Conservation (phyloP, 345 rosid genomes). For the Acer negundo region DNA sequence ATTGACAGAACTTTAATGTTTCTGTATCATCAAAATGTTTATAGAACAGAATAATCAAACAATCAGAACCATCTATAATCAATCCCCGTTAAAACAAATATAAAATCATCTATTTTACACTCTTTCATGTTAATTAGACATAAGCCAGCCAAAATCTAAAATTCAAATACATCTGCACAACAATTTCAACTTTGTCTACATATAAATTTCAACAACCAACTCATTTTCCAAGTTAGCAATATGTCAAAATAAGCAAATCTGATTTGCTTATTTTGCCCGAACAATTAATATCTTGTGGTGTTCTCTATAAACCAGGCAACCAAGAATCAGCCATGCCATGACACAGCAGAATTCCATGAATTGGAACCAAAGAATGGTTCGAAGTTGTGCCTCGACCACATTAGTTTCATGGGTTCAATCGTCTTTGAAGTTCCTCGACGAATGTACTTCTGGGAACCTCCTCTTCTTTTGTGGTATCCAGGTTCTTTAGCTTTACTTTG, state of each 20-base stretch:
- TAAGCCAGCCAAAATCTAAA: not conserved
- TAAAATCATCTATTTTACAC: not conserved
- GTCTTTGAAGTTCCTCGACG: slow-evolving; percentile 49
- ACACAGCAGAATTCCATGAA: not conserved
- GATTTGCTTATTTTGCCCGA: not conserved
- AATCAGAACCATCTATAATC: no score
- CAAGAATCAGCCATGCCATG: not conserved
- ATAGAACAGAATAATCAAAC: no score
- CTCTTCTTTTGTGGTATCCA: slow-evolving; percentile 51
- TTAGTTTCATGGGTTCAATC: slow-evolving; percentile 27
- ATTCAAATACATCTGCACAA: not conserved
- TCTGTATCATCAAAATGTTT: no score
- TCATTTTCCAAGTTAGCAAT: not conserved
- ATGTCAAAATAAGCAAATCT: no score
- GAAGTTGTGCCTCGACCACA: no score
- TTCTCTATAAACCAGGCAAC: not conserved
- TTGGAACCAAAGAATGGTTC: not conserved
- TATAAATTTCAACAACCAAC: not conserved
- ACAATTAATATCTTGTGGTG: not conserved
- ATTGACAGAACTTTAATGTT: no score
- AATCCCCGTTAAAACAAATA: no score
- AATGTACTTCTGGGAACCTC: slow-evolving; percentile 44
- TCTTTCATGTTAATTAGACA: not conserved
- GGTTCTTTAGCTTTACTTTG: slow-evolving; percentile 59
- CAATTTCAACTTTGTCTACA: not conserved